phyloP scores from a whole-genome alignment of 768 basidiomycete species.

The Amanita brunnescens region DNA sequence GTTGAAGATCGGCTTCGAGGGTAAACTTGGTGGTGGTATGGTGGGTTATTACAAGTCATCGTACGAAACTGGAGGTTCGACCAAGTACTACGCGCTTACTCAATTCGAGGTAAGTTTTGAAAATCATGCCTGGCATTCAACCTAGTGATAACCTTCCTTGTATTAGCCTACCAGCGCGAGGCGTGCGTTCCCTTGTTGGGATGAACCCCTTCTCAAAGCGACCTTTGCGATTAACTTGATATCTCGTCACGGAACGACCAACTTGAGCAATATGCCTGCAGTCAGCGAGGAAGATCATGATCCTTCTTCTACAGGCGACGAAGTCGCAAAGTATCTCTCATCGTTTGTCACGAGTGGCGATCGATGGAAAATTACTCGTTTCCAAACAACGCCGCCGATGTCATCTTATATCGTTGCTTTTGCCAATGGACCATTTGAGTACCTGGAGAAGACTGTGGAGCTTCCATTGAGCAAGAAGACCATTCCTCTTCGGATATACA shows the following conservation, averaged over 20 bases:
- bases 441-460: conserved; percentile 66
- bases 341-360: conserved; percentile 27
- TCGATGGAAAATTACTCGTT: conserved; percentile 77
- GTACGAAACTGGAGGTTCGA: conserved; percentile 54
- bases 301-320: conserved; percentile 20
- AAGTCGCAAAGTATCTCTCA: conserved; percentile 33
- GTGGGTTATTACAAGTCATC: conserved; percentile 74
- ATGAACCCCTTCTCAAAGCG: conserved; percentile 86
- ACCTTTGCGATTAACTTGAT: conserved; percentile 72
- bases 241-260: conserved; percentile 66
- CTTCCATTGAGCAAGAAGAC: conserved; percentile 75
- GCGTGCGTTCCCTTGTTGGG: conserved; percentile 83
- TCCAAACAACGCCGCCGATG: conserved; percentile 77
- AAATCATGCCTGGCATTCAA: background rate
- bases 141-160: background rate
- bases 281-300: conserved; percentile 41
- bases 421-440: conserved; percentile 72
- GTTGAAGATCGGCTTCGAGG: conserved; percentile 62
- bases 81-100: conserved; percentile 68
- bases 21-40: conserved; percentile 63
- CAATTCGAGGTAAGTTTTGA: conserved; percentile 65
- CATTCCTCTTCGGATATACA: conserved; percentile 79
- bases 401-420: conserved; percentile 86
- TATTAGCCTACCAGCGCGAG: conserved; percentile 77
- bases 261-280: conserved; percentile 82